Conservation (phyloP, 225 moss, liverwort and hornwort species). For the Climacium dendroides region DNA sequence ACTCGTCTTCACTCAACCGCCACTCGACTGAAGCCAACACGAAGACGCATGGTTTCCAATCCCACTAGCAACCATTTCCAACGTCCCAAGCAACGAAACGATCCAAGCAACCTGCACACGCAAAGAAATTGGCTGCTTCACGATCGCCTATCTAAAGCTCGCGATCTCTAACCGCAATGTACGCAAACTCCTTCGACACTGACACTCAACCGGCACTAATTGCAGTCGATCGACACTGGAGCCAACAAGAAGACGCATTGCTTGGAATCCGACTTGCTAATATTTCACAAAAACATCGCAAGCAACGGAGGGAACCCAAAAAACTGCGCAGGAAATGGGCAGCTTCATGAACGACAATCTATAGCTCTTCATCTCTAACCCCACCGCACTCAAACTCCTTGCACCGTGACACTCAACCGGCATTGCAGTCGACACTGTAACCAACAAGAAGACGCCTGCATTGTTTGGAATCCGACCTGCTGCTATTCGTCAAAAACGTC, state of each 20-base stretch:
- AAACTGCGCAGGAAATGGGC: neutral
- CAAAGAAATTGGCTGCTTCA: neutral
- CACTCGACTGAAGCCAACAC: neutral
- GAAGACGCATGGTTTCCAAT: neutral
- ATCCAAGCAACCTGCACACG: neutral
- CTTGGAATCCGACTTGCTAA: neutral
- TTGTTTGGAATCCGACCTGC: neutral
- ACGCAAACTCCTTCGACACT: neutral
- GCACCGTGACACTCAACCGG: neutral
- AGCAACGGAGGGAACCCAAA: neutral
- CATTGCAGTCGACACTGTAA: neutral
- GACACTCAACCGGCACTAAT: neutral
- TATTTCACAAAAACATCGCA: neutral
- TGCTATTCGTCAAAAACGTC: neutral
- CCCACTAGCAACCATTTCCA: neutral
- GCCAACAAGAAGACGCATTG: neutral
- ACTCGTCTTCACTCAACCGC: neutral
- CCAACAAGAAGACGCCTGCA: neutral
- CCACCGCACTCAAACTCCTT: neutral
- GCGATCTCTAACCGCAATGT: neutral
- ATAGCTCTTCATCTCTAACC: neutral
- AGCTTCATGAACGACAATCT: neutral
- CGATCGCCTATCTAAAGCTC: neutral
- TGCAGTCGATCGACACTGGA: neutral
- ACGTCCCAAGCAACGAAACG: neutral